These are phyloP conservation scores for Aspergillus pseudotamarii DNA, from an alignment of 2,329 filamentous ascomycete genomes.

Conservation along the genomic window DNA sequence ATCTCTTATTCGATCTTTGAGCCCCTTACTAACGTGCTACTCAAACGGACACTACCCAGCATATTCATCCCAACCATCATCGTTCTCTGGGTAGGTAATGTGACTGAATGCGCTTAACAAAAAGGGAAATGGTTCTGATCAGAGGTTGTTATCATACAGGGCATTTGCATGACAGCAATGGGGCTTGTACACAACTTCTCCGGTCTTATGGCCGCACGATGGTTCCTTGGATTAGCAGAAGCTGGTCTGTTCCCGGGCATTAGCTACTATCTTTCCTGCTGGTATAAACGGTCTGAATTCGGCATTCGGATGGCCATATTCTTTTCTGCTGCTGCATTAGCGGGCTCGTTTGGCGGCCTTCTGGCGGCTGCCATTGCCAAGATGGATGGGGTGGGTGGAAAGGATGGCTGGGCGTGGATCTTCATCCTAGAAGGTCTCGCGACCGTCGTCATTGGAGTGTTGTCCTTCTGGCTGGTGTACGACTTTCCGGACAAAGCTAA, in stretches of 20 bases:
- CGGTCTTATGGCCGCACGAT: conserved; percentile 54
- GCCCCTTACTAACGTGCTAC: conserved; percentile 47
- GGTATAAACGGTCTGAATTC: conserved; percentile 18
- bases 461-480: conserved; percentile 16
- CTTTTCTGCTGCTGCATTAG: conserved; percentile 16
- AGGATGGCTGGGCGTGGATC: conserved; percentile 13
- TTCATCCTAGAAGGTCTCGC: conserved; percentile 18
- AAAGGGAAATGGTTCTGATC: not conserved
- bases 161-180: conserved; percentile 40
- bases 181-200: conserved; percentile 56
- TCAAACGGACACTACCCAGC: conserved; percentile 53
- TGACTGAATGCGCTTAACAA: not conserved
- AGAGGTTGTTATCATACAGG: conserved; percentile 25
- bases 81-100: conserved; percentile 35
- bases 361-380: conserved; percentile 14
- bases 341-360: conserved; percentile 18
- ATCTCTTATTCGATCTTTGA: conserved; percentile 44
- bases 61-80: conserved; percentile 57
- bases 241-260: conserved; percentile 20
- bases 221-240: conserved; percentile 54
- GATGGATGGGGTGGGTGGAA: conserved; percentile 7
- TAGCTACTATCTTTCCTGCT: conserved; percentile 11
- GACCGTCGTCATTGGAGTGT: conserved; percentile 11
- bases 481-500: conserved; percentile 18
- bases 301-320: conserved; percentile 20